Evolutionary conservation across 2,329 filamentous ascomycete genomes (phyloP).

Genomic region (Bimuria novae-zelandiae): DNA sequence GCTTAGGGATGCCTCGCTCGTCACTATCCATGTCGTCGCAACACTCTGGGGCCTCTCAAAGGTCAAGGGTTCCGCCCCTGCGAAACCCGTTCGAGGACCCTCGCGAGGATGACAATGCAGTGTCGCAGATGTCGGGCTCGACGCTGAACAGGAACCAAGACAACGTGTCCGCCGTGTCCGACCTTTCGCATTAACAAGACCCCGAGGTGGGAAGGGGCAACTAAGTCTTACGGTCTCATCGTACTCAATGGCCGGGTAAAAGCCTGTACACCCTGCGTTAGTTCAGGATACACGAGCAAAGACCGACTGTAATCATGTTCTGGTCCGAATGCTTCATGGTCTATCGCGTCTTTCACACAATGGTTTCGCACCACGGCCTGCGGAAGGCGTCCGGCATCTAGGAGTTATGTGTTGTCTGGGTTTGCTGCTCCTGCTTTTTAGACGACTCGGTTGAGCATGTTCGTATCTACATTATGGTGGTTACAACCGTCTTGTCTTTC

Average conservation of each 20-base stretch:
- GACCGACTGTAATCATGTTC: too few species aligned
- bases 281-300: too few species aligned
- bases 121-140: conserved; percentile 35
- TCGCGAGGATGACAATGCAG: conserved; percentile 31
- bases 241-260: too few species aligned
- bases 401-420: too few species aligned
- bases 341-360: too few species aligned
- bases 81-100: conserved; percentile 44
- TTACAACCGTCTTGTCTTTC: neutral
- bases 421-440: too few species aligned
- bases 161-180: conserved; percentile 35
- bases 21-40: conserved; percentile 19
- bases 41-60: conserved; percentile 13
- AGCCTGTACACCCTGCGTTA: too few species aligned
- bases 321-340: too few species aligned
- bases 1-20: conserved; percentile 26
- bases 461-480: neutral
- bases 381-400: too few species aligned
- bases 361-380: too few species aligned
- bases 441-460: too few species aligned
- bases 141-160: conserved; percentile 22
- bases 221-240: too few species aligned
- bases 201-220: conserved; percentile 20
- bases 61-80: conserved; percentile 20
- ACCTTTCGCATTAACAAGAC: conserved; percentile 41